Evolutionary conservation across 176 grass and related monocot species (phyloP).

Genomic region (Aechmea fasciata): DNA sequence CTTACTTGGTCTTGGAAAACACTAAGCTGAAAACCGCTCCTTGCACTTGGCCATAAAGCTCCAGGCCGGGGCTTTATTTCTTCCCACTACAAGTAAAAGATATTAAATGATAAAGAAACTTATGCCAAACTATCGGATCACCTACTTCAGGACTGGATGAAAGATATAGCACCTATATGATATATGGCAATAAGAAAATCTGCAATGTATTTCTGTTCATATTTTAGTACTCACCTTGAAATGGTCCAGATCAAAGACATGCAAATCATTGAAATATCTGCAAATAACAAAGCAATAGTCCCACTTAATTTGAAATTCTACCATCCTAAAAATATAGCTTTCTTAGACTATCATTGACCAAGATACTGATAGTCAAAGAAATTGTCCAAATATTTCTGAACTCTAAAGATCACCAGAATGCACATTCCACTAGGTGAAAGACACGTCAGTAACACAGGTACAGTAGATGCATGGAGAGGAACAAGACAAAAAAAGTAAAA

Average conservation of each 20-base stretch:
- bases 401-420: not conserved
- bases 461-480: not conserved
- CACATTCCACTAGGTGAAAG: too few relatives aligned
- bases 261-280: conserved; percentile 92
- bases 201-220: not conserved
- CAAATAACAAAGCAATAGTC: conserved; percentile 1
- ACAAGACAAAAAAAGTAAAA: too few relatives aligned
- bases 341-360: too few relatives aligned
- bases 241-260: conserved; percentile 90
- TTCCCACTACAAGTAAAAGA: conserved; percentile 61
- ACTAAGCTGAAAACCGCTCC: conserved; percentile 96
- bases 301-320: not conserved
- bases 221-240: conserved; percentile 61
- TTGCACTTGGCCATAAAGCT: conserved; percentile 86
- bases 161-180: not conserved
- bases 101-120: conserved; percentile 5
- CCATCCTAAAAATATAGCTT: too few relatives aligned
- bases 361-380: not conserved
- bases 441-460: not conserved
- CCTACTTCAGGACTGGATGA: too few relatives aligned
- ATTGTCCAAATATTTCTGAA: not conserved
- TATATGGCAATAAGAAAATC: not conserved
- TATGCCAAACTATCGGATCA: not conserved
- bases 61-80: conserved; percentile 90
- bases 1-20: conserved; percentile 95